phyloP scores from a whole-genome alignment of 306 rosid species.

The Cercis canadensis region DNA sequence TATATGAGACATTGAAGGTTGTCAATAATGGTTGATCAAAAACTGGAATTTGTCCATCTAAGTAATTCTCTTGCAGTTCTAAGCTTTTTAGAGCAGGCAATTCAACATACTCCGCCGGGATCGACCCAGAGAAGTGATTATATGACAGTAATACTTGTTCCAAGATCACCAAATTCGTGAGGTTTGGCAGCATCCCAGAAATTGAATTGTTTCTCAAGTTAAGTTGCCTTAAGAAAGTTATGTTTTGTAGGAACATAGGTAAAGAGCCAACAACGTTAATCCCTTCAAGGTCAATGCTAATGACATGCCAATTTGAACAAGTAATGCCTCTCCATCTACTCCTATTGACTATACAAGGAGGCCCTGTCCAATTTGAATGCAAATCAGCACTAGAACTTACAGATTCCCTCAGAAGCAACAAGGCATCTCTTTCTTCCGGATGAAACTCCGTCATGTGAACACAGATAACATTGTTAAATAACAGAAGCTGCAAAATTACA shows the following conservation, averaged over 20 bases:
- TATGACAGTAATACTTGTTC: conserved; percentile 46
- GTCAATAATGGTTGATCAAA: conserved; percentile 62
- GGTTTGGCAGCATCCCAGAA: conserved; percentile 59
- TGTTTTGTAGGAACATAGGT: conserved; percentile 51
- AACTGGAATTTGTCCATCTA: conserved; percentile 58
- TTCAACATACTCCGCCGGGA: conserved; percentile 54
- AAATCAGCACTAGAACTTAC: conserved; percentile 52
- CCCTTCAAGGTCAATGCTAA: conserved; percentile 55
- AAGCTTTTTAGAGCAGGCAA: conserved; percentile 43
- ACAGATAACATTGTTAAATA: conserved; percentile 34
- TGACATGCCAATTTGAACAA: conserved; percentile 68
- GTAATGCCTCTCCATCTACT: conserved; percentile 68
- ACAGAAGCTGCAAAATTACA: conserved; percentile 28
- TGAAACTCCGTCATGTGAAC: conserved; percentile 31
- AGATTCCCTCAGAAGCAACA: conserved; percentile 59
- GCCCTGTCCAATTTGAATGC: conserved; percentile 77
- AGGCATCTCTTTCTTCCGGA: conserved; percentile 67
- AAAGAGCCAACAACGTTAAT: conserved; percentile 58
- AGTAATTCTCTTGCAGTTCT: conserved; percentile 56
- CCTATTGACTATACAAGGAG: conserved; percentile 57
- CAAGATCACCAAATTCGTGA: conserved; percentile 50
- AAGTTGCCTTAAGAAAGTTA: conserved; percentile 55
- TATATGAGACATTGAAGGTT: conserved; percentile 63
- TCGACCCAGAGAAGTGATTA: conserved; percentile 55
- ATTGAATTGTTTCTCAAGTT: conserved; percentile 62